phyloP scores from a whole-genome alignment of 1,284 basidiomycete species.

The Ceraceosorus bombacis region DNA sequence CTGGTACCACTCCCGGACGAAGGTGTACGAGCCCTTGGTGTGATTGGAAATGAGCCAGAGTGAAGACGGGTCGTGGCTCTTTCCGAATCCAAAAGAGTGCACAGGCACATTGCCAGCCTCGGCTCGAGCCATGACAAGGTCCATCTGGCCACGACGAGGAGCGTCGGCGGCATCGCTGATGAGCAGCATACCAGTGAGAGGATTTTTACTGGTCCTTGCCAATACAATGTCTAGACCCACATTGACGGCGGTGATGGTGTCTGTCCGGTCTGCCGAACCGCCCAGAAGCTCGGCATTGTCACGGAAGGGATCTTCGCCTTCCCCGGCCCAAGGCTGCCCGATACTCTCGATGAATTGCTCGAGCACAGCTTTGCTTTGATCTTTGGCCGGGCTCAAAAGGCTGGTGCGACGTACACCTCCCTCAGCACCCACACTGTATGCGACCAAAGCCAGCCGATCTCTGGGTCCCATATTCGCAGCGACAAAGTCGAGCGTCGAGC shows the following conservation, averaged over 20 bases:
- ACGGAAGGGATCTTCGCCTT: constrained; percentile 27
- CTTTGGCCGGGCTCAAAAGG: constrained; percentile 29
- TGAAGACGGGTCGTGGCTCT: constrained; percentile 91
- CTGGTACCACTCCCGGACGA: constrained; percentile 42
- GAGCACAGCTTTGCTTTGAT: constrained; percentile 22
- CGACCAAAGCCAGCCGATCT: constrained; percentile 36
- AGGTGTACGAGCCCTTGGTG: constrained; percentile 87
- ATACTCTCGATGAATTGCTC: constrained; percentile 32
- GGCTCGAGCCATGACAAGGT: constrained; percentile 85
- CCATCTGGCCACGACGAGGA: constrained; percentile 94
- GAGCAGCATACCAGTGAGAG: constrained; percentile 79
- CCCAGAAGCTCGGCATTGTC: constrained; percentile 34
- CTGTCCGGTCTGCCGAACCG: constrained; percentile 34
- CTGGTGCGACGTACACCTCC: constrained; percentile 35
- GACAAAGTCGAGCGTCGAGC: constrained; percentile 39
- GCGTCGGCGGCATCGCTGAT: constrained; percentile 84
- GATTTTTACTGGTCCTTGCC: constrained; percentile 83
- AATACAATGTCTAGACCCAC: constrained; percentile 70
- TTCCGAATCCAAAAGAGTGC: constrained; percentile 91
- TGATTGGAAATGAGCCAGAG: constrained; percentile 98
- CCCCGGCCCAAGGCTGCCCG: constrained; percentile 31
- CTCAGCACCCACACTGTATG: constrained; percentile 31
- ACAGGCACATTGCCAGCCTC: constrained; percentile 93
- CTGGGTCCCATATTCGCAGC: constrained; percentile 34
- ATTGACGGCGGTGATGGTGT: constrained; percentile 40